phyloP scores from a whole-genome alignment of 352 stramenopile genomes.

The Phytophthora kernoviae region DNA sequence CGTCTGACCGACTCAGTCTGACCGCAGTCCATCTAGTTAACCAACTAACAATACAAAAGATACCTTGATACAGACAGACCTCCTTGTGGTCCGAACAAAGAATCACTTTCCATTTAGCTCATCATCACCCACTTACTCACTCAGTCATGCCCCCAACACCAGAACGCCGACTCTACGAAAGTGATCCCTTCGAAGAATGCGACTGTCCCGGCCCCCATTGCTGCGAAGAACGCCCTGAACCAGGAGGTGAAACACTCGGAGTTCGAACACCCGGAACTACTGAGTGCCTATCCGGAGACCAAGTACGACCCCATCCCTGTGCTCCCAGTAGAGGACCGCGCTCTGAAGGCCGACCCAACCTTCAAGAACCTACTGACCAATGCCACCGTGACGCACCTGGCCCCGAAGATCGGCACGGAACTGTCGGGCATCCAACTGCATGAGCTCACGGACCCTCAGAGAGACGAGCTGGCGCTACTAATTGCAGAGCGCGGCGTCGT shows the following conservation, averaged over 20 bases:
- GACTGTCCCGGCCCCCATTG: background rate
- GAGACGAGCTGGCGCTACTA: background rate
- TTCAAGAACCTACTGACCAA: conserved; percentile 1
- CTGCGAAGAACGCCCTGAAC: conserved; percentile 14
- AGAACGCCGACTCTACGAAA: conserved; percentile 18
- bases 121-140: conserved; percentile 10
- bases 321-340: background rate
- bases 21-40: too few species aligned
- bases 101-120: conserved; percentile 19
- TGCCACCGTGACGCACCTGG: background rate
- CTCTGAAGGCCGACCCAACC: background rate
- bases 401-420: conserved; percentile 1
- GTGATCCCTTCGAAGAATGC: too few species aligned
- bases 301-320: conserved; percentile 1
- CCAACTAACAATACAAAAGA: too few species aligned
- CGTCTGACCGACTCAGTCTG: too few species aligned
- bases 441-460: background rate
- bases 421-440: background rate
- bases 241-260: conserved; percentile 6
- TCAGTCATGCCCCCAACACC: conserved; percentile 31
- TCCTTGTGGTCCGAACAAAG: background rate
- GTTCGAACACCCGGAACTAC: conserved; percentile 1
- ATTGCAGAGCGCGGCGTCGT: background rate
- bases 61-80: background rate
- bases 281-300: background rate